Base-by-base conservation (phyloP, 352 stramenopile genomes). In the Globisporangium cederbergense region DNA sequence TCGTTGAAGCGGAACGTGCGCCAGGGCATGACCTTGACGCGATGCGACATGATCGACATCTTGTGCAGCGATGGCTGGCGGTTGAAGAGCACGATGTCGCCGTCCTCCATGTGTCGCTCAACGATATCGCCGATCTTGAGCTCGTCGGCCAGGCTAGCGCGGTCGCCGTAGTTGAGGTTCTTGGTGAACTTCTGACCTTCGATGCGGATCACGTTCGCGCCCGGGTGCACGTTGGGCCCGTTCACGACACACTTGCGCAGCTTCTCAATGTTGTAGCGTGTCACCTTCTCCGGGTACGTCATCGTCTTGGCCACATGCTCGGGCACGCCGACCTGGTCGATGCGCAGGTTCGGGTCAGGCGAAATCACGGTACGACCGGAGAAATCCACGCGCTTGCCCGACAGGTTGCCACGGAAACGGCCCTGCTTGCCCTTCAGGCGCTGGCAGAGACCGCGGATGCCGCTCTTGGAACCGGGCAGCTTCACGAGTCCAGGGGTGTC, bases 1-100 rank as follows among this genome's bases (percentile, higher is more conserved):
- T 99, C 98, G 79, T 99, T 99, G 79, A 99, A 99, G 20, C 98
- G 93, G 75, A 99, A 99, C 13, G 98, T 99, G 40, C 96, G 83
- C 93, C 94, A 99, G 6, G 97, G 89, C 79, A 99, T 96, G 36
- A 99, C 93, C 72, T 97, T 93, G 50, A 88, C 77, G 20, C 83
- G 82, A 56, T 94, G 87, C 25, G 81, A 75, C 98, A 99, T 99
- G 75, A 99, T 99, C 38, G 93, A 99, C 80, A 99, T 97, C 73
- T 99, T 99, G 85, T 99, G 98, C 43, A 99, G 81, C 30, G 96
- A 99, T 30, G 98, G 98, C 76, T 99, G 98, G 16, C 98, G 96
- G 85, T 99, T 99, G 75, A 99, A 99, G 1, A 99, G 77, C 40
- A 99, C 98, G 62, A 99, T 88, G 74, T 99, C 98, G 14, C 94